Evolutionary conservation across 441 rosid species (phyloP), one percentile per base, ranked within the genome.

Genomic region (Hypseocharis bilobata): DNA sequence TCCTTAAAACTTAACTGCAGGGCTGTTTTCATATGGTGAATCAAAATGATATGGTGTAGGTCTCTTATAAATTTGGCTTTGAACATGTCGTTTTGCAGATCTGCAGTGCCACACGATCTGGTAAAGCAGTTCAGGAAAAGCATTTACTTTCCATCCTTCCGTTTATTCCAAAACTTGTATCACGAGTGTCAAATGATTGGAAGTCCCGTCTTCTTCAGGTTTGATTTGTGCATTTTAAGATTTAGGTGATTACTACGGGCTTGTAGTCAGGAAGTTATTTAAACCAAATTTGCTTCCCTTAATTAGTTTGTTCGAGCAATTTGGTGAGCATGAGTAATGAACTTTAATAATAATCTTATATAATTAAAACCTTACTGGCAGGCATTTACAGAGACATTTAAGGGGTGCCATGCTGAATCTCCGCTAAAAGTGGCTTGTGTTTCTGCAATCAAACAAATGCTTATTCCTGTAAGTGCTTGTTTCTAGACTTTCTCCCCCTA

Each of bases 331-430:
- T 56, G 49, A 62, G 52, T 45, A 38, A 17, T 49, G 65, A 56
- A 27, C 38, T 38, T 54, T 55, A 28, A 62, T 70, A 26, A 44
- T 60, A 11, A 65, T 47, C 30, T 54, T 66, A 29, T 8, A 30
- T 60, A 51, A 58, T 52, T 17, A 45, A 42, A 34, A 27, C 49
- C 70, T 78, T n/a, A n/a, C n/a, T n/a, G n/a, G 68, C 90, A 91
- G 99, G 96, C 96, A 60, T 94, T 94, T 79, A 88, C 92, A n/a
- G 56, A 19, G 68, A 72, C 91, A 68, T 91, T 88, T 77, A 81
- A 64, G 70, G 73, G 70, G 62, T 88, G 95, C 75, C 78, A 76
- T 70, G 88, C 88, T 40, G 88, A 77, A 63, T 88, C 96, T 74
- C 34, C 80, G 16, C 75, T 87, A 51, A 88, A 81, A 57, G 52